These are phyloP conservation scores for Acanthamoeba rhysodes DNA, from an alignment of 208 protist species.

Conservation along the genomic window DNA sequence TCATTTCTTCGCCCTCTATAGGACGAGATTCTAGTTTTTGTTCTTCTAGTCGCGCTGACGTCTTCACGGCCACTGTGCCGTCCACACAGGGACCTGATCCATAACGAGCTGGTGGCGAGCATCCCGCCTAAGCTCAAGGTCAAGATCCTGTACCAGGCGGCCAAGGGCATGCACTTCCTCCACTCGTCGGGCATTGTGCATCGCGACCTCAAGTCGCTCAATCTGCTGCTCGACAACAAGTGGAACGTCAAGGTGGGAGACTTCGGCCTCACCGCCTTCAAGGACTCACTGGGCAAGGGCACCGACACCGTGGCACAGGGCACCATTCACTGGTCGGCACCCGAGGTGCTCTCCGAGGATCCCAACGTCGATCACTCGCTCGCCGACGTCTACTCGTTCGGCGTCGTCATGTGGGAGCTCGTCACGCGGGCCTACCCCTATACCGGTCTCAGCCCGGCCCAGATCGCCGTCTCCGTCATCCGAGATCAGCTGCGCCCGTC, in stretches of 20 bases:
- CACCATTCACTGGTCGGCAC: not conserved
- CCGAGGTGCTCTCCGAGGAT: not conserved
- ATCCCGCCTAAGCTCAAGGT: not conserved
- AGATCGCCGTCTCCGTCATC: not conserved
- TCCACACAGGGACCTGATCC: not conserved
- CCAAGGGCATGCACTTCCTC: constrained; percentile 67
- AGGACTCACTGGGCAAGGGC: not conserved
- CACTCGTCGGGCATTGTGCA: constrained; percentile 55
- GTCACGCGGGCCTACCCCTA: no score
- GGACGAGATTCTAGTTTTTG: no score
- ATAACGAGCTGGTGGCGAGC: not conserved
- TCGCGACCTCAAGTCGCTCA: constrained; percentile 53
- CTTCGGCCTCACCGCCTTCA: not conserved
- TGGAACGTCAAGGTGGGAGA: constrained; percentile 29
- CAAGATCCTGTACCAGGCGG: not conserved
- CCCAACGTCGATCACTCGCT: not conserved
- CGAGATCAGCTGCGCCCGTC: not conserved
- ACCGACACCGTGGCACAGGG: not conserved
- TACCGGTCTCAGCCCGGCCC: no score
- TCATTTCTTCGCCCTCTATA: no score
- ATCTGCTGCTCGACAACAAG: constrained; percentile 21
- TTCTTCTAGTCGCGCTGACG: no score
- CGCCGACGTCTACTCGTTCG: constrained; percentile 33
- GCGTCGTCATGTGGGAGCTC: constrained; percentile 42
- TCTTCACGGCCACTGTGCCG: no score